Evolutionary conservation across 1,284 basidiomycete genomes (phyloP).

Genomic region (Rhodotorula sp.): DNA sequence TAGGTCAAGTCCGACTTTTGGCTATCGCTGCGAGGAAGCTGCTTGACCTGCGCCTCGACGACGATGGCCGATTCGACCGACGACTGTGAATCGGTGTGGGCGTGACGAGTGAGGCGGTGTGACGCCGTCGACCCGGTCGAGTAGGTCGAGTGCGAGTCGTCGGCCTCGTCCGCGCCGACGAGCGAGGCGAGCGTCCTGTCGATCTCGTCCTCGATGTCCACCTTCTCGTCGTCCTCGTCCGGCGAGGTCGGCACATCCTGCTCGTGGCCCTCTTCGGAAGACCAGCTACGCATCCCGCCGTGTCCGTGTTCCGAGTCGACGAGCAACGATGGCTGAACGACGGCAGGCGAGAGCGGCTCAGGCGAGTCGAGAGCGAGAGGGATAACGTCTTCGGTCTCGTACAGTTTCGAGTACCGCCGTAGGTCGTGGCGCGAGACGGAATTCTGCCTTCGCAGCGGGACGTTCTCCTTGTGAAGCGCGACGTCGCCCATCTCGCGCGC

Average conservation of each 20-base stretch:
- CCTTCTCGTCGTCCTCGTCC: constrained; percentile 10
- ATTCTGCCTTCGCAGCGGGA: not conserved
- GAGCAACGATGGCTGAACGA: constrained; percentile 1
- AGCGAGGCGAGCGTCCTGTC: constrained; percentile 32
- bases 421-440: not conserved
- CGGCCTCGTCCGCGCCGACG: constrained; percentile 3
- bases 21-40: constrained; percentile 1
- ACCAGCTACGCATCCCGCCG: not conserved
- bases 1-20: not conserved
- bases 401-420: constrained; percentile 12
- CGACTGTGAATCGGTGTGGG: not conserved
- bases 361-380: not conserved
- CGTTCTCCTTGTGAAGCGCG: constrained; percentile 10
- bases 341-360: constrained; percentile 7
- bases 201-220: constrained; percentile 27
- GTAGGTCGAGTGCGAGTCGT: constrained; percentile 1
- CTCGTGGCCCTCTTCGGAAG: not conserved
- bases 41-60: not conserved
- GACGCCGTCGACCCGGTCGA: not conserved
- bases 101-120: not conserved
- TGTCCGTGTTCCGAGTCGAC: not conserved
- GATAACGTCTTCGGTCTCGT: constrained; percentile 20
- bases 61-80: constrained; percentile 1
- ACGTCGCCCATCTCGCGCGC: constrained; percentile 22
- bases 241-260: constrained; percentile 1